Percentiles rank a stretch among this genome's conserved stretches.
Evolutionary conservation across 2,329 filamentous ascomycete genomes (phyloP).

Genomic region (Clarireedia monteithiana): DNA sequence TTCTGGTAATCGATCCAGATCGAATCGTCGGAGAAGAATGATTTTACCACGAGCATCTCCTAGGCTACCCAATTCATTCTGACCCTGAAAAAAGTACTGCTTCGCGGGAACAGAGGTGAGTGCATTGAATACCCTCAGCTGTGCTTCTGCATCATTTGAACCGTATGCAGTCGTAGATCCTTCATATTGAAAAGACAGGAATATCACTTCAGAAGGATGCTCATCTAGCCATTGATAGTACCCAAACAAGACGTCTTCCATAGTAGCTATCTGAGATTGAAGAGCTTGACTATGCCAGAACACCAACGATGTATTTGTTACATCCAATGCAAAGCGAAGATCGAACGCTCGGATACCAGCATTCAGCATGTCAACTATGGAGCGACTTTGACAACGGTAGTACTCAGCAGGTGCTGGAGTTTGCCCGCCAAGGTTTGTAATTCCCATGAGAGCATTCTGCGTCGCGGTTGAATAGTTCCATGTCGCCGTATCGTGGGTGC

Average conservation of each 20-base stretch:
- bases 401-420: slow-evolving; percentile 23
- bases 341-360: slow-evolving; percentile 43
- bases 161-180: slow-evolving; percentile 29
- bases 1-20: slow-evolving; percentile 40
- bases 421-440: slow-evolving; percentile 34
- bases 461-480: slow-evolving; percentile 42
- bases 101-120: slow-evolving; percentile 34
- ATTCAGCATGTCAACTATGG: slow-evolving; percentile 35
- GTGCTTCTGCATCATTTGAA: slow-evolving; percentile 31
- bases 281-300: slow-evolving; percentile 42
- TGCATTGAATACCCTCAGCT: slow-evolving; percentile 31
- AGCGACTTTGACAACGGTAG: slow-evolving; percentile 37
- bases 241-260: slow-evolving; percentile 38
- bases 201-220: slow-evolving; percentile 37
- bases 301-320: slow-evolving; percentile 36
- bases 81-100: slow-evolving; percentile 33
- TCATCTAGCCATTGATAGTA: slow-evolving; percentile 41
- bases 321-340: slow-evolving; percentile 41
- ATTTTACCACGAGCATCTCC: slow-evolving; percentile 74
- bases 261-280: slow-evolving; percentile 35
- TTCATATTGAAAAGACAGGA: slow-evolving; percentile 42
- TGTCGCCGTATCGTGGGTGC: slow-evolving; percentile 42
- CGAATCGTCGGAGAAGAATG: slow-evolving; percentile 77
- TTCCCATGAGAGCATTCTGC: slow-evolving; percentile 32
- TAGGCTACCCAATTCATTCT: slow-evolving; percentile 43